Evolutionary conservation across 1,139 yeast genomes (phyloP), one percentile per base, ranked within the genome.

Genomic region (Hansenula lynferdii): DNA sequence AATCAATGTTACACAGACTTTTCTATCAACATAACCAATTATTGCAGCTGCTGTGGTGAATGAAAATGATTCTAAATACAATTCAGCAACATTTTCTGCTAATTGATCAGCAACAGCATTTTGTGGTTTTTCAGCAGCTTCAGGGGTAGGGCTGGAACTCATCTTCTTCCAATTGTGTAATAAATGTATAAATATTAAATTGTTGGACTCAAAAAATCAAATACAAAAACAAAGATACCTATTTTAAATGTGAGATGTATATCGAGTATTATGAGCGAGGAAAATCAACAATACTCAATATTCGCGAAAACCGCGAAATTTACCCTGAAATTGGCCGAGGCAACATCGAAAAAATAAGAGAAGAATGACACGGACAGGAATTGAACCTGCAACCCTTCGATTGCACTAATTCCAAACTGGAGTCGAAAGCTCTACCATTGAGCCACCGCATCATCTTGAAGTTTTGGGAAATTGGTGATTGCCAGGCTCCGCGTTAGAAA

Each of bases 1-100:
- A 58, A 96, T 82, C 49, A 92, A 70, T 35, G 87, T 73, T 8
- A 89, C 95, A 52, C 87, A 82, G 29, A 87, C 83, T 54, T 81
- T 82, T 60, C 95, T 77, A 61, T 92, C 97, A 17, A 92, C 96
- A 16, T 95, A 83, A 21, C 96, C 96, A 33, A 92, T 89, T 40
- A 92, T 78, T 22, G 96, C 95, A 2, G 97, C 97, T 0, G 97
- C 95, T 1, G 98, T 92, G 38, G 97, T 92, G 66, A 90, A 92
- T 24, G 95, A 89, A 56, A 82, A 86, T 48, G 95, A 64, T 48
- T 67, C 72, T 35, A 67, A 50, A 40, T 65, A 67, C 26, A 67
- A 49, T 34, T 65, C 70, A n/a, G 69, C 69, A 18, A 51, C 56
- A 17, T 43, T 45, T 16, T 49, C 52, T 1, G 56, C 34, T n/a